Conservation (phyloP, 768 basidiomycete species). For the Saitozyma sp. region DNA sequence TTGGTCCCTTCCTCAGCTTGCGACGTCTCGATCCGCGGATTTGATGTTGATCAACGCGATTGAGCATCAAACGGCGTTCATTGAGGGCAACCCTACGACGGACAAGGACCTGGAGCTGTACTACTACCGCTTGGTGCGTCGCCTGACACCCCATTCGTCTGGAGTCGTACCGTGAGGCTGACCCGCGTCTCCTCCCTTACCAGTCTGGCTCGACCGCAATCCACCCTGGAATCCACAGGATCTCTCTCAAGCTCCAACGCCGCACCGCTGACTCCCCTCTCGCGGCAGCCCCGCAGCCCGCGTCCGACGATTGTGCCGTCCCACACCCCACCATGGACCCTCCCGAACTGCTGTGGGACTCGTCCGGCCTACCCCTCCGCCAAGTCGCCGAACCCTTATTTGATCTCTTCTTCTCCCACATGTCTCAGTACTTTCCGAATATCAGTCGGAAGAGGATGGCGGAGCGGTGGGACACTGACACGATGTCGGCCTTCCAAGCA, state of each 20-base stretch:
- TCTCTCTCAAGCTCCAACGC: slow-evolving; percentile 46
- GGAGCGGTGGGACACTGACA: slow-evolving; percentile 41
- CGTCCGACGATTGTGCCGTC: slow-evolving; percentile 14
- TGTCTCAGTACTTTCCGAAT: slow-evolving; percentile 47
- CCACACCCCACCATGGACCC: too few species aligned
- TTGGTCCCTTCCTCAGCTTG: too few species aligned
- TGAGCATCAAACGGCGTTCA: slow-evolving; percentile 40
- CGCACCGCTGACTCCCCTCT: slow-evolving; percentile 34
- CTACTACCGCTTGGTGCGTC: slow-evolving; percentile 51
- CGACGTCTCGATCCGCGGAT: slow-evolving; percentile 21
- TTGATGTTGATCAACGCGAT: slow-evolving; percentile 34
- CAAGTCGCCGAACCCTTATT: slow-evolving; percentile 41
- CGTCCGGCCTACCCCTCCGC: slow-evolving; percentile 44
- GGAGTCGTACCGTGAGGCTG: neutral
- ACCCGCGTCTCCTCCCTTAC: neutral
- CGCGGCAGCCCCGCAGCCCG: slow-evolving; percentile 33
- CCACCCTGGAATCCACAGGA: slow-evolving; percentile 50
- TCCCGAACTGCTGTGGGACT: slow-evolving; percentile 12
- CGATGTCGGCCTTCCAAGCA: slow-evolving; percentile 47
- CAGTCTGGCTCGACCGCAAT: slow-evolving; percentile 49
- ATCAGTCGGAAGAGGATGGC: slow-evolving; percentile 28
- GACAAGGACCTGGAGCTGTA: slow-evolving; percentile 44
- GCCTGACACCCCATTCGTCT: too few species aligned
- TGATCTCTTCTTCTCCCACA: slow-evolving; percentile 39
- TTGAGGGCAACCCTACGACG: slow-evolving; percentile 47